Base-by-base conservation (phyloP, 192 early-diverging fungal species). In the Gonapodya prolifera region DNA sequence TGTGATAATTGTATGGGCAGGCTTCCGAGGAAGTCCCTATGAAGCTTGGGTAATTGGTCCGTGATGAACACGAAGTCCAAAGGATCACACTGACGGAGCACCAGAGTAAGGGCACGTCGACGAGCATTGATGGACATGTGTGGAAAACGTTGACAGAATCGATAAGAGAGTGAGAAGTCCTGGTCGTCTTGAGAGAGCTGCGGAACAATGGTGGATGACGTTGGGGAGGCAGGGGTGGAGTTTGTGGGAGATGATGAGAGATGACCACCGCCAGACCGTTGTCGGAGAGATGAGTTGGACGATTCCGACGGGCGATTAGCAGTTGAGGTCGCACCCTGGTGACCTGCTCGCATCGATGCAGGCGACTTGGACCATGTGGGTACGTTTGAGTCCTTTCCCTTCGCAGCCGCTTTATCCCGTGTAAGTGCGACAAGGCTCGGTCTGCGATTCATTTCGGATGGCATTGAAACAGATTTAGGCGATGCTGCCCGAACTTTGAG, bases 71-170 rank as follows among this genome's bases (percentile, higher is more conserved):
- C 8, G 81, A 84, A 82, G 69, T 84, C 83, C 17, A 33, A 23
- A 30, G 83, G 83, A 70, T 84, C 80, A 77, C 83, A 84, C 73
- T 81, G 70, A 2, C 82, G 76, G 29, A 84, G 74, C 0, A 84
- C 30, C 13, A 61, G 23, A 8, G 45, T 61, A 23, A 61, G 45
- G 23, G 45, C 45, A 23, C 45, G 45, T 16, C 23, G 45, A 23
- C 45, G 45, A 23, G 45, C 45, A 16, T 61, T 8, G 8, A 61
- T 8, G 45, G 8, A 16, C 45, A 61, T 61, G 45, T 61, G 45
- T 16, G 45, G 45, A 23, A 61, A 61, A 23, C 45, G 45, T 23
- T 61, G 45, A 23, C 23, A 61, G 23, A 61, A 61, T 23, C 45
- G 8, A 23, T 61, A 61, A 23, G 45, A 61, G 45, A 61, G 45